Evolutionary conservation across 306 rosid species (phyloP).

Genomic region (Inga oerstediana): DNA sequence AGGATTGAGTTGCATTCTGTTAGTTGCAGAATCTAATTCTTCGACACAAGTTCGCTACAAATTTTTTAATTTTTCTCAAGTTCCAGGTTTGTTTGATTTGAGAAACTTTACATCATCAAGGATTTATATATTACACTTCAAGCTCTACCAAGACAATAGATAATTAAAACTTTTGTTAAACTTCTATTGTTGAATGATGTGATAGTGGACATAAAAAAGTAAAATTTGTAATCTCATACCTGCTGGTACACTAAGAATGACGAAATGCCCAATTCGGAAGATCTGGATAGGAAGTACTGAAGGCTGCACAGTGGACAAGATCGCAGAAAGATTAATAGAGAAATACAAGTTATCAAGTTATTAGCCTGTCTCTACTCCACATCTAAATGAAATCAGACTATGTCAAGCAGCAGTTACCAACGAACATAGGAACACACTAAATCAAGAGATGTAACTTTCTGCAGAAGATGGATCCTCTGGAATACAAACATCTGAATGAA

Average conservation of each 20-base stretch:
- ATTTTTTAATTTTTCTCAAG: not conserved
- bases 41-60: constrained; percentile 10
- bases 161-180: not conserved
- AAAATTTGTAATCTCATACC: constrained; percentile 49
- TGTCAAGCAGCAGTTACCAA: constrained; percentile 12
- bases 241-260: constrained; percentile 87
- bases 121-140: constrained; percentile 26
- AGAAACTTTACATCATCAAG: not conserved
- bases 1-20: constrained; percentile 3
- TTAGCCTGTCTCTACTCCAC: not conserved
- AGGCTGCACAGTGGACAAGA: constrained; percentile 64
- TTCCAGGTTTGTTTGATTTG: constrained; percentile 10
- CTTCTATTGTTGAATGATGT: not conserved
- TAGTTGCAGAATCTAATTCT: constrained; percentile 22
- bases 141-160: constrained; percentile 9
- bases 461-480: not conserved
- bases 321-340: constrained; percentile 17
- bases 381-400: constrained; percentile 15
- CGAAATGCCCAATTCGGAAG: constrained; percentile 75
- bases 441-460: constrained; percentile 17
- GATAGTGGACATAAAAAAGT: constrained; percentile 7
- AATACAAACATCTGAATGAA: not conserved
- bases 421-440: not conserved
- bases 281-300: constrained; percentile 95
- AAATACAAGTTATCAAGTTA: constrained; percentile 6